A percentile compares a stretch with the other conserved stretches of the same genome.
Evolutionary conservation across 2,329 filamentous ascomycete species (phyloP).

Genomic region (Pseudocercospora crystallina): DNA sequence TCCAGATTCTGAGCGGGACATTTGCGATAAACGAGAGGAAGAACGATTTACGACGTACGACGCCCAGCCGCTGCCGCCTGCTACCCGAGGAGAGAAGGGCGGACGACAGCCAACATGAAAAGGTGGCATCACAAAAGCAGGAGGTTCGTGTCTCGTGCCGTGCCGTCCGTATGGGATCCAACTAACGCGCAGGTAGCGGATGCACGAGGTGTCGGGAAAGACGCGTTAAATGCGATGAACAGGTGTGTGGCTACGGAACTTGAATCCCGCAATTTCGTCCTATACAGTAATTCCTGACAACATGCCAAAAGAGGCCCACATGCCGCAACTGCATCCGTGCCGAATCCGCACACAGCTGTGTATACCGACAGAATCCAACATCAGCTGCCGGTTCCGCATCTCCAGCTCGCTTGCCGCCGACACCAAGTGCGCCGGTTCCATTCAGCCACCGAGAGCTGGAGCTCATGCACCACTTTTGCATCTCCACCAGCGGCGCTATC

Average conservation of each 20-base stretch:
- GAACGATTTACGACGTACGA: no score
- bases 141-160: no score
- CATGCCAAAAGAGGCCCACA: neutral
- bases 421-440: neutral
- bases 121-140: no score
- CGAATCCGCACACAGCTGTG: neutral
- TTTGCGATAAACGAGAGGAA: no score
- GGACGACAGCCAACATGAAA: no score
- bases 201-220: neutral
- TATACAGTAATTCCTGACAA: no score
- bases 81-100: no score
- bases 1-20: no score
- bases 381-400: neutral
- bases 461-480: slow-evolving; percentile 6
- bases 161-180: no score
- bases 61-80: no score
- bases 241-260: no score
- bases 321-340: slow-evolving; percentile 4
- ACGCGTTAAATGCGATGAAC: slow-evolving; percentile 4
- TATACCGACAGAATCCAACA: neutral
- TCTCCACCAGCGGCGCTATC: neutral
- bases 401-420: neutral
- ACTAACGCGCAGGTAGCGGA: neutral
- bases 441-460: neutral
- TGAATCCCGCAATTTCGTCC: no score